Evolutionary conservation across 768 basidiomycete genomes (phyloP), one percentile per base, ranked within the genome.

Genomic region (Boletales sp.): DNA sequence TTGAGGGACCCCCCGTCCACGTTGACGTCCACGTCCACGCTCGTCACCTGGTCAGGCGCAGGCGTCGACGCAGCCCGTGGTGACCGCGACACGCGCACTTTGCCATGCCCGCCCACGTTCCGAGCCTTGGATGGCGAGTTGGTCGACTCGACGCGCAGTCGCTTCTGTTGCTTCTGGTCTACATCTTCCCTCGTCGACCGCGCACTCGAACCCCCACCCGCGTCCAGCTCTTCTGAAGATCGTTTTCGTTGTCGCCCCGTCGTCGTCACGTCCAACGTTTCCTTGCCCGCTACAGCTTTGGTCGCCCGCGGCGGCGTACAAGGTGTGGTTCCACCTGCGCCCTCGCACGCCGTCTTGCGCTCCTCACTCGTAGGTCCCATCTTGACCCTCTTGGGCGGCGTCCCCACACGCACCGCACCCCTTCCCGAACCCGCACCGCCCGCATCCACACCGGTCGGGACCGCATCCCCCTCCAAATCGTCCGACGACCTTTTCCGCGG

Each of bases 151-250:
- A 68, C 52, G 8, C 65, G 67, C 37, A 68, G 39, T 4, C 65
- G 65, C 42, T 67, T 67, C 48, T 66, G 64, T 15, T 56, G 60
- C 37, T 60, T 54, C 21, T 21, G 21, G 21, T 21, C 21, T 21
- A 21, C 21, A 14, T 62, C 59, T 3, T 57, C 50, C 8, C 56
- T 47, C 0, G 54, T 35, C 2, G 54, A 54, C 27, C 51, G 59
- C 3, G 54, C 42, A 13, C 47, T 56, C 4, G 34, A 39, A 14
- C 51, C 41, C 3, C 51, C 54, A 30, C 44, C 41, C 24, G 56
- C 40, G 0, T 76, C 73, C 18, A 79, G 65, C 55, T 80, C 79
- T 53, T 79, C 78, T 30, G 78, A 80, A 32, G 74, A 72, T 18
- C 79, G 72, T 53, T 80, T 80, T 50, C 71, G 66, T 56, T 71